Base-by-base conservation (phyloP, 106 monocot genomes). In the Xerophyta viscosa region DNA sequence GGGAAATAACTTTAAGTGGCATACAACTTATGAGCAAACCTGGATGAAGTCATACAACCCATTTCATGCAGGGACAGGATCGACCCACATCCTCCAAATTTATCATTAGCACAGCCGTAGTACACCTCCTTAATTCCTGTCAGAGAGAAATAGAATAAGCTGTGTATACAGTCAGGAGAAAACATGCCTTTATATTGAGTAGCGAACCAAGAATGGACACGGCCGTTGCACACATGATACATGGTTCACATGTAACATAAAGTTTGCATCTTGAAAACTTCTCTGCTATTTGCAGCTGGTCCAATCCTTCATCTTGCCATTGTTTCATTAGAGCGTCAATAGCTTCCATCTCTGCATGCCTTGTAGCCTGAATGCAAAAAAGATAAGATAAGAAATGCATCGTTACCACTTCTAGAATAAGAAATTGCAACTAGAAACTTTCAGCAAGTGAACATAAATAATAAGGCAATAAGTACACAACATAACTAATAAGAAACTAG, bases 321-420 rank as follows among this genome's bases (percentile, higher is more conserved):
- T 94, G 58, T n/a, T 68, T 50, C 37, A 94, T 74, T 29, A 94
- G 58, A 52, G 57, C 22, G 74, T 94, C 94, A 58, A 88, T 88
- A n/a, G 88, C 94, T 80, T 88, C 94, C 94, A 94, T 88, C 73
- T 94, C 94, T 54, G 94, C 88, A 81, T 94, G 88, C 59, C 88
- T 76, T 20, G 84, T 88, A 29, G 84, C 93, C 86, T 80, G 47
- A 30, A 41, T 3, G 29, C 20, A 41, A 4, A 20, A 4, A 27
- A 56, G 37, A 37, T 24, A 25, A 64, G n/a, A n/a, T n/a, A n/a
- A n/a, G n/a, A n/a, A n/a, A n/a, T n/a, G n/a, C n/a, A n/a, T n/a
- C n/a, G n/a, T n/a, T n/a, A n/a, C n/a, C n/a, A n/a, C n/a, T n/a
- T n/a, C n/a, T n/a, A n/a, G 19, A 46, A 20, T 46, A 20, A 20